Evolutionary conservation across 2,329 filamentous ascomycete species (phyloP).

Genomic region (Neocatenulostroma microsporum): DNA sequence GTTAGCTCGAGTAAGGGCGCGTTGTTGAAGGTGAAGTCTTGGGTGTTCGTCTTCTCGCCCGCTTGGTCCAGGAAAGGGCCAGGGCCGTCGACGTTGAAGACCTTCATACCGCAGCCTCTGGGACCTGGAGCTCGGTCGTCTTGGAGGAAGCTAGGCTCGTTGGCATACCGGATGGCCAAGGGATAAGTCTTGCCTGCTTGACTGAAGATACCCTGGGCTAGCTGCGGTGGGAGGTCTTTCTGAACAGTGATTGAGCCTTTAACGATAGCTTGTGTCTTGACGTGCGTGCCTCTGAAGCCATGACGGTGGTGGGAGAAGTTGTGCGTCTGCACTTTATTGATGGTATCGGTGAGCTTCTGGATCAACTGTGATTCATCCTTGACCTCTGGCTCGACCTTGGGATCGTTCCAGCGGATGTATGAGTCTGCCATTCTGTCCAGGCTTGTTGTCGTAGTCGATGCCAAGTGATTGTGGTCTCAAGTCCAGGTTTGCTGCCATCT

Average conservation of each 20-base stretch:
- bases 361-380: slow-evolving; percentile 13
- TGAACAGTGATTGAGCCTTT: slow-evolving; percentile 14
- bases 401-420: slow-evolving; percentile 10
- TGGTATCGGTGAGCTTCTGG: slow-evolving; percentile 9
- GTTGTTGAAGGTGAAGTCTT: slow-evolving; percentile 30
- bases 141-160: slow-evolving; percentile 19
- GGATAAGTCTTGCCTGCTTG: slow-evolving; percentile 13
- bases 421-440: too few relatives aligned
- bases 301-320: slow-evolving; percentile 18
- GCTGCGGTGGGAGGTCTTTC: slow-evolving; percentile 11
- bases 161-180: slow-evolving; percentile 16
- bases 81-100: slow-evolving; percentile 16
- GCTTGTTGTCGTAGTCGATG: too few relatives aligned
- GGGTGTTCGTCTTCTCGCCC: slow-evolving; percentile 12
- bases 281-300: slow-evolving; percentile 16
- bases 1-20: slow-evolving; percentile 27
- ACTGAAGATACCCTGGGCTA: slow-evolving; percentile 13
- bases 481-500: too few relatives aligned
- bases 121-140: slow-evolving; percentile 16
- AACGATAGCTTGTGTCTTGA: slow-evolving; percentile 18
- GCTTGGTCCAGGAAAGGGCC: slow-evolving; percentile 12
- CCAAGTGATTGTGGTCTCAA: too few relatives aligned
- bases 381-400: slow-evolving; percentile 5
- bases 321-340: slow-evolving; percentile 14
- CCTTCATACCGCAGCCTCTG: slow-evolving; percentile 17